Percentiles rank a stretch among this genome's conserved stretches.
phyloP scores from a whole-genome alignment of 2,329 filamentous ascomycete species.

The Aspergillus sergii region DNA sequence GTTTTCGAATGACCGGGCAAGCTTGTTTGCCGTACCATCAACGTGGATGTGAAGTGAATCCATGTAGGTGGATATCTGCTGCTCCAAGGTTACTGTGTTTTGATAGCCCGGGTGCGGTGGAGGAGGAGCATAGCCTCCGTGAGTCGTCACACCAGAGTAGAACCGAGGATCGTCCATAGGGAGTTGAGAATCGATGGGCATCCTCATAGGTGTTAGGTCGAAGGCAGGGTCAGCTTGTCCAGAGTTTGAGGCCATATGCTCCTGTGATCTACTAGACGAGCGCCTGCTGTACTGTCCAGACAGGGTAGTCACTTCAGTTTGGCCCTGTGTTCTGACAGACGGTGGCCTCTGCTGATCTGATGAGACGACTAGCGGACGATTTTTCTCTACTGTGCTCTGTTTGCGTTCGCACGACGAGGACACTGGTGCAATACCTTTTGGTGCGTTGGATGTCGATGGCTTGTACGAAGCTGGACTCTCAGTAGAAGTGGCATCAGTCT shows the following conservation, averaged over 20 bases:
- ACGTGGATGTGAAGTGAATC: conserved; percentile 27
- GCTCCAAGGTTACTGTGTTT: conserved; percentile 25
- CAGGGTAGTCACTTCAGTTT: background rate
- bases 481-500: conserved; percentile 6
- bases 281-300: background rate
- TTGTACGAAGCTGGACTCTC: background rate
- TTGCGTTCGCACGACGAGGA: conserved; percentile 1
- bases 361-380: conserved; percentile 18
- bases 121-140: conserved; percentile 28
- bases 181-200: background rate
- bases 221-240: background rate
- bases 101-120: conserved; percentile 26
- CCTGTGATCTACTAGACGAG: background rate
- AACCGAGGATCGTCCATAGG: conserved; percentile 4
- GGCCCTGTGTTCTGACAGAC: background rate
- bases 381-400: background rate
- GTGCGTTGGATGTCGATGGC: conserved; percentile 10
- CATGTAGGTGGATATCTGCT: conserved; percentile 22
- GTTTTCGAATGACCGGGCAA: conserved; percentile 21
- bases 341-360: conserved; percentile 10
- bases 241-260: background rate
- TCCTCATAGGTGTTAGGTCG: conserved; percentile 1
- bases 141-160: conserved; percentile 19
- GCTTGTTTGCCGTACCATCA: conserved; percentile 13
- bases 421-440: background rate